Conservation (phyloP, 140 eudicot genomes). For the Oenanthe javanica region DNA sequence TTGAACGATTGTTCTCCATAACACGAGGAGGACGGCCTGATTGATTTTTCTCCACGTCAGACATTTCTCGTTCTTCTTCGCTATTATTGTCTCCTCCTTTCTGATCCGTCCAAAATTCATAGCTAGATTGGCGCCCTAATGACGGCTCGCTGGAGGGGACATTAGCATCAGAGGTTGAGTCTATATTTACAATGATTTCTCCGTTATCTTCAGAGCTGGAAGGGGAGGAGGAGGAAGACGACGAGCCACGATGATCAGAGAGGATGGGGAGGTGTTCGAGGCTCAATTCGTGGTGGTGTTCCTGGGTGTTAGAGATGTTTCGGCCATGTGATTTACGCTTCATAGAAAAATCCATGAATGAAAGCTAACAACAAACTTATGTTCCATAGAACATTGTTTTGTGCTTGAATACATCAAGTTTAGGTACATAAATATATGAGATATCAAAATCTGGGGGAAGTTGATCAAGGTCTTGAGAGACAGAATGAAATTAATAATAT, state of each 20-base stretch:
- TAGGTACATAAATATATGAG: neutral
- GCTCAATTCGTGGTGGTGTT: constrained; percentile 11
- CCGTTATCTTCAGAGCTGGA: constrained; percentile 11
- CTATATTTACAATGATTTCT: constrained; percentile 61
- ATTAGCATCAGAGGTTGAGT: constrained; percentile 15
- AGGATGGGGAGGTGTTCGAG: constrained; percentile 33
- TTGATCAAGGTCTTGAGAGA: neutral
- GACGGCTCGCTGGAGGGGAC: constrained; percentile 5
- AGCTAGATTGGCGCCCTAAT: constrained; percentile 16
- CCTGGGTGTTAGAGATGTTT: constrained; percentile 17
- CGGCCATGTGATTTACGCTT: constrained; percentile 29
- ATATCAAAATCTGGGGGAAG: neutral
- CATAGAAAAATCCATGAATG: constrained; percentile 33
- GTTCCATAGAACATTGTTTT: neutral
- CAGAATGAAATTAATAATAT: neutral
- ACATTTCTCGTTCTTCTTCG: neutral
- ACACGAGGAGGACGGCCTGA: neutral
- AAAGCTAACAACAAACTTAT: neutral
- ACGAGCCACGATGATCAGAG: constrained; percentile 27
- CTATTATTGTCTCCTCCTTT: neutral
- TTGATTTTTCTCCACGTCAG: constrained; percentile 28
- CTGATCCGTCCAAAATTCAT: constrained; percentile 16
- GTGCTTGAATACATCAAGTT: neutral
- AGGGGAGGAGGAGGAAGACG: neutral
- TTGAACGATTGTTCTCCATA: constrained; percentile 15